Conservation (phyloP, 139 green algal genomes). For the Spirogloea muscicola region DNA sequence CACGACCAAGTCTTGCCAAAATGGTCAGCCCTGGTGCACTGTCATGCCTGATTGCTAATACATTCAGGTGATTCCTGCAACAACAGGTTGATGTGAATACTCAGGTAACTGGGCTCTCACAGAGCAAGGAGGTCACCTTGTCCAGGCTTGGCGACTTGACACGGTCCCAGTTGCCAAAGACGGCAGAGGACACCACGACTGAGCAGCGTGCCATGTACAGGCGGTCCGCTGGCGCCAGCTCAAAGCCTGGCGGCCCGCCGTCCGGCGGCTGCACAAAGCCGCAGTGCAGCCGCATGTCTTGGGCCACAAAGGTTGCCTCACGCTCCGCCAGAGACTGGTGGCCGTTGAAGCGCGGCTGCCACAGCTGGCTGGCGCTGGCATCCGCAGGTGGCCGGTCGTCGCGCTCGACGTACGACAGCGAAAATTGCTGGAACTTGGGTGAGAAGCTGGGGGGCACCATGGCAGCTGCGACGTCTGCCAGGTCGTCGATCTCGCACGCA, state of each 20-base stretch:
- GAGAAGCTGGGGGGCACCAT: too few relatives aligned
- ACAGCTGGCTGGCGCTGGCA: not conserved
- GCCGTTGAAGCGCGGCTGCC: constrained; percentile 22
- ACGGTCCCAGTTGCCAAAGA: constrained; percentile 41
- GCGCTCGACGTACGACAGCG: constrained; percentile 18
- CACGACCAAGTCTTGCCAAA: not conserved
- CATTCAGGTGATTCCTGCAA: not conserved
- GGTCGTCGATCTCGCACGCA: too few relatives aligned
- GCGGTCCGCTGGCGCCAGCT: constrained; percentile 12
- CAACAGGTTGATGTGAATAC: not conserved
- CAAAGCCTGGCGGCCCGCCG: constrained; percentile 18
- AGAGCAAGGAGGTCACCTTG: constrained; percentile 5
- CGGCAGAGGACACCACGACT: constrained; percentile 19
- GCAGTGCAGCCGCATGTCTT: constrained; percentile 26
- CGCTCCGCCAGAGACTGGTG: constrained; percentile 20
- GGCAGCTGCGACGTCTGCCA: too few relatives aligned
- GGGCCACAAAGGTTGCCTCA: constrained; percentile 9
- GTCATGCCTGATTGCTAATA: not conserved
- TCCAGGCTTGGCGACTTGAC: not conserved
- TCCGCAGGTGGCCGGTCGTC: constrained; percentile 10
- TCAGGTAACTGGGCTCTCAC: not conserved
- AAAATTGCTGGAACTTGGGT: constrained; percentile 7
- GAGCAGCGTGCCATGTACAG: constrained; percentile 24
- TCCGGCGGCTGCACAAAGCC: constrained; percentile 32
- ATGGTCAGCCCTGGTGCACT: not conserved